A percentile compares a stretch with the other conserved stretches of the same genome.
These are phyloP conservation scores for Xylaria sp. DNA, from an alignment of 2,329 filamentous ascomycete species.

Conservation along the genomic window DNA sequence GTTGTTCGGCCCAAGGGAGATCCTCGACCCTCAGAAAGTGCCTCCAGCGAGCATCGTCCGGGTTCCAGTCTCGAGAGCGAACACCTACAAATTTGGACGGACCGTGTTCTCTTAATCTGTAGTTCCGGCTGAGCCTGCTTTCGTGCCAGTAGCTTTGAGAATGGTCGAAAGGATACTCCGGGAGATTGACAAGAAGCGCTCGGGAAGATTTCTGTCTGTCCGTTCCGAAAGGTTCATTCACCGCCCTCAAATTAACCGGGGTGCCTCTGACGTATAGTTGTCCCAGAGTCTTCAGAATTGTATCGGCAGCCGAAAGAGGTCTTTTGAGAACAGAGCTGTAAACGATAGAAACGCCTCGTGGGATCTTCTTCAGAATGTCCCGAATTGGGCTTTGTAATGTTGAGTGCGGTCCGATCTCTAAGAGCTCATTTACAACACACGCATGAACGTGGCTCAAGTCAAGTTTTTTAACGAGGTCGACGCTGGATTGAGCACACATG, in stretches of 20 bases:
- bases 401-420: slow-evolving; percentile 49
- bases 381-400: slow-evolving; percentile 40
- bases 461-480: slow-evolving; percentile 14
- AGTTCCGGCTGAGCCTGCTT: slow-evolving; percentile 43
- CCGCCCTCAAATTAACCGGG: neutral
- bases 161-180: slow-evolving; percentile 56
- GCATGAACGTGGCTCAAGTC: slow-evolving; percentile 23
- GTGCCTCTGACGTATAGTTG: neutral
- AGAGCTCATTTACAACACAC: slow-evolving; percentile 14
- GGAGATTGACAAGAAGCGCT: slow-evolving; percentile 47
- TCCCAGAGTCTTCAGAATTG: slow-evolving; percentile 20
- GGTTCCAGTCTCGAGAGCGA: slow-evolving; percentile 38
- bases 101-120: slow-evolving; percentile 42
- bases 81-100: slow-evolving; percentile 47
- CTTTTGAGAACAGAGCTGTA: neutral
- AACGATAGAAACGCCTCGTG: neutral
- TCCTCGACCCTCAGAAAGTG: slow-evolving; percentile 54
- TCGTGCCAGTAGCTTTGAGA: slow-evolving; percentile 53
- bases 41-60: slow-evolving; percentile 53
- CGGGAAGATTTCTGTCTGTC: neutral
- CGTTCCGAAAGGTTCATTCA: neutral
- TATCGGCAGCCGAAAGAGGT: slow-evolving; percentile 22
- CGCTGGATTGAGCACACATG: slow-evolving; percentile 13
- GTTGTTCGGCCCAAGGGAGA: slow-evolving; percentile 58
- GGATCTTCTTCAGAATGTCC: neutral